Evolutionary conservation across 2,329 filamentous ascomycete genomes (phyloP), one percentile per base, ranked within the genome.

Genomic region (Graphilbum fragrans): DNA sequence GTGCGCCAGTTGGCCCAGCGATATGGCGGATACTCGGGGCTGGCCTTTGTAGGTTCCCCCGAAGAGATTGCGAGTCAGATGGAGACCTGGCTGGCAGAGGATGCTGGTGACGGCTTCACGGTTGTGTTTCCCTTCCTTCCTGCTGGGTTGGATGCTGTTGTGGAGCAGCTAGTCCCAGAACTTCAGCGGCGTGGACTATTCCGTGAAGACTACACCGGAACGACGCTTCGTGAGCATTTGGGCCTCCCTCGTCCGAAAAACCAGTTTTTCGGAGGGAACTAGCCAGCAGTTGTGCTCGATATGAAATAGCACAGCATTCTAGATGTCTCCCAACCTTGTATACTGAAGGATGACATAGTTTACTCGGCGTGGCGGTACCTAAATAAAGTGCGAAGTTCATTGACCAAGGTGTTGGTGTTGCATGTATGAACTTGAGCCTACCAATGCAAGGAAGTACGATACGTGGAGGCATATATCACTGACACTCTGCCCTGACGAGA

Each of bases 91-190:
- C 63, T 84, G 0, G 51, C 62, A 6, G 80, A 83, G 53, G 78
- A 76, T 0, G 81, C 82, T 48, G 71, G 85, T 1, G 81, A 86
- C 52, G 81, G 81, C 0, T 86, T 86, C 58, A 86, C 86, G 52
- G 69, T 85, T 55, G 79, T 54, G 4, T 39, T 38, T 19, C 36
- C 37, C 18, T 39, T 35, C 9, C 32, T 80, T 78, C 0, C 67
- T 70, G 23, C 77, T 74, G 35, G 40, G 0, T 84, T 83, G 53
- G 69, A 77, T 42, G 80, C 83, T 46, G 69, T 84, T 1, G 70
- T 80, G 21, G 71, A 80, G 9, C 59, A 80, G 7, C 54, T 84
- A 3, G 49, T 84, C 1, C 78, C 80, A 0, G 80, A 82, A 46
- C 56, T 84, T 41, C 68, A 72, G 51, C 59, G 61, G 5, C 59